Evolutionary conservation across 2,329 filamentous ascomycete genomes (phyloP).

Genomic region (Plectosphaerella plurivora): DNA sequence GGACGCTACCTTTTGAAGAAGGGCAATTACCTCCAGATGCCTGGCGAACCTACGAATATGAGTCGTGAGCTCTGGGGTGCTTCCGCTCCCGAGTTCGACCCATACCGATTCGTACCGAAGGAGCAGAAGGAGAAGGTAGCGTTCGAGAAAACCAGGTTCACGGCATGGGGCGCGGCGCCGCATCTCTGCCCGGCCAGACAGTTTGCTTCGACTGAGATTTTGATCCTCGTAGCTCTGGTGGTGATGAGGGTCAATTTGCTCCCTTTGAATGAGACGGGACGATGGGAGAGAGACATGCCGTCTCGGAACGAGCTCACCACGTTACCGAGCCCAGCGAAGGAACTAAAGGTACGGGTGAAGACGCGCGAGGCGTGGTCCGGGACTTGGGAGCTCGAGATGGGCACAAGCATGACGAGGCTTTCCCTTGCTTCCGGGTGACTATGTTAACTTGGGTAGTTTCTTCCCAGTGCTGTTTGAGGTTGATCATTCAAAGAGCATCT

Average conservation of each 20-base stretch:
- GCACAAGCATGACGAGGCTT: conserved; percentile 16
- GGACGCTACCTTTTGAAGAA: conserved; percentile 29
- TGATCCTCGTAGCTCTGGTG: conserved; percentile 15
- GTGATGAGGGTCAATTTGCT: conserved; percentile 9
- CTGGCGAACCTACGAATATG: conserved; percentile 19
- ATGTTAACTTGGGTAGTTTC: no score
- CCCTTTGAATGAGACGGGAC: background rate
- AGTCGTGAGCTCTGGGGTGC: conserved; percentile 22
- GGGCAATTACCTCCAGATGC: conserved; percentile 28
- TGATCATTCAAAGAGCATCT: no score
- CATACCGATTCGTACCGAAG: conserved; percentile 13
- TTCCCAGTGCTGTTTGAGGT: no score
- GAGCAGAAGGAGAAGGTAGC: background rate
- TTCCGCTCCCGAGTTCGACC: conserved; percentile 13
- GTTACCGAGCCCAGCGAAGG: background rate
- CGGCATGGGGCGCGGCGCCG: conserved; percentile 21
- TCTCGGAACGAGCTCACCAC: conserved; percentile 5
- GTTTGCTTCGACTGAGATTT: conserved; percentile 20
- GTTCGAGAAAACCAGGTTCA: conserved; percentile 4
- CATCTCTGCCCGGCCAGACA: conserved; percentile 23
- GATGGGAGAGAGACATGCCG: conserved; percentile 1
- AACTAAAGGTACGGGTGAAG: conserved; percentile 1
- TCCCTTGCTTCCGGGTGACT: conserved; percentile 17
- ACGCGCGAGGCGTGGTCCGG: background rate
- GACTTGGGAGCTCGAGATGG: conserved; percentile 17